A percentile compares a stretch with the other conserved stretches of the same genome.
Conservation (phyloP, 768 basidiomycete genomes). For the Pleurotus eryngii region DNA sequence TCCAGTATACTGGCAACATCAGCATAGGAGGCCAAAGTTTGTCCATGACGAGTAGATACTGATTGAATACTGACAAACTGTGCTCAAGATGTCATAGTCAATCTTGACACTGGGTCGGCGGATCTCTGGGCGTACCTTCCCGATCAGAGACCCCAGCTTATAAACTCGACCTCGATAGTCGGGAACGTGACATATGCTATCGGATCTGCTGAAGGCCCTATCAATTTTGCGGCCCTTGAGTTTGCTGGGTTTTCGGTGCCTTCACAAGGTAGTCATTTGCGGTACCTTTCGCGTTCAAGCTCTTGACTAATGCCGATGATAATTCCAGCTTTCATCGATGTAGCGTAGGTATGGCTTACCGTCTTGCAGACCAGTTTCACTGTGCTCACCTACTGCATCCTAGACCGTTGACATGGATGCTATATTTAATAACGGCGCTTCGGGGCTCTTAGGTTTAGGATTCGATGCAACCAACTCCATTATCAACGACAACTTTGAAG, state of each 20-base stretch:
- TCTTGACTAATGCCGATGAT: too few relatives aligned
- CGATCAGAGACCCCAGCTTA: neutral
- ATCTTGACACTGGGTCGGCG: neutral
- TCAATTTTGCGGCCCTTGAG: slow-evolving; percentile 40
- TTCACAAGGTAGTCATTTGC: slow-evolving; percentile 36
- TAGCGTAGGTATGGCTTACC: neutral
- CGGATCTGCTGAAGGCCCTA: slow-evolving; percentile 29
- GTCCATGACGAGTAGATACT: neutral
- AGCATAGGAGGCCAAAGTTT: slow-evolving; percentile 1
- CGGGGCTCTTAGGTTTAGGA: slow-evolving; percentile 2
- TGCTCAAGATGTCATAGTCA: neutral
- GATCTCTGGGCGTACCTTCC: slow-evolving; percentile 1
- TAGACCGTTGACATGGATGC: neutral
- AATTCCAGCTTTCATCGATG: slow-evolving; percentile 3
- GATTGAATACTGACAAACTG: neutral
- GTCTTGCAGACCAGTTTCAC: too few relatives aligned
- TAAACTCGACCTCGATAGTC: neutral
- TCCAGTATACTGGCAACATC: neutral
- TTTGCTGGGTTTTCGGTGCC: slow-evolving; percentile 42
- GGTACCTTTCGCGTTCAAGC: too few relatives aligned
- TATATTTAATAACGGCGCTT: neutral
- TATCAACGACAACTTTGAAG: slow-evolving; percentile 28
- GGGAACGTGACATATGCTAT: neutral
- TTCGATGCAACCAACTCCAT: slow-evolving; percentile 1
- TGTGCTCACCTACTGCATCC: neutral